A percentile compares a stretch with the other conserved stretches of the same genome.
Evolutionary conservation across 2,329 filamentous ascomycete species (phyloP).

Genomic region (Aspergillus fischeri): DNA sequence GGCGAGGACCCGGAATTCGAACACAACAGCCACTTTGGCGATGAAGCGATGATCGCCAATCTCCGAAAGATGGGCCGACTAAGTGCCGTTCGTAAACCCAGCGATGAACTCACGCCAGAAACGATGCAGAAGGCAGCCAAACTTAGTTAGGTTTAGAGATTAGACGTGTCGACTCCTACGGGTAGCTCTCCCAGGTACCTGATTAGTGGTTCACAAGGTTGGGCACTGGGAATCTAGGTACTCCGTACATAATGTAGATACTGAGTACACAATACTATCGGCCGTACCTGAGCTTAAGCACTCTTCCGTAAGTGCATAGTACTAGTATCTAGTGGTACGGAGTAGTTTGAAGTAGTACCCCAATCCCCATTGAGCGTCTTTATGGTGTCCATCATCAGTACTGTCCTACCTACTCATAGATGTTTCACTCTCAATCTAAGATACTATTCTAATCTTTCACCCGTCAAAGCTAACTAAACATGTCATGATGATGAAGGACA

Average conservation of each 20-base stretch:
- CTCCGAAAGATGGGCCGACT: constrained; percentile 56
- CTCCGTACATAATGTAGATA: background rate
- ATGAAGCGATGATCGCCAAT: constrained; percentile 61
- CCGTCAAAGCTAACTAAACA: background rate
- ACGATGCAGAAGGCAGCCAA: constrained; percentile 50
- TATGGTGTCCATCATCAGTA: background rate
- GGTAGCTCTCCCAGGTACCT: background rate
- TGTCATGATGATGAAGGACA: background rate
- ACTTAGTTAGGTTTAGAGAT: constrained; percentile 28
- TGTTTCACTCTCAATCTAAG: background rate
- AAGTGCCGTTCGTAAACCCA: constrained; percentile 47
- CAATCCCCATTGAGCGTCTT: background rate
- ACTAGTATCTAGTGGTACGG: background rate
- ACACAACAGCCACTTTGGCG: constrained; percentile 60
- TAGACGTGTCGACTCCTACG: constrained; percentile 1
- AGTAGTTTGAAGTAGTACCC: background rate
- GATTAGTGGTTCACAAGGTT: background rate
- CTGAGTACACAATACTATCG: background rate
- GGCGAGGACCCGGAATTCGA: constrained; percentile 80
- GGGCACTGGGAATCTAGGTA: background rate
- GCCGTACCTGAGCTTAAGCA: background rate
- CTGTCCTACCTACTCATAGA: background rate
- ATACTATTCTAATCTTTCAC: background rate
- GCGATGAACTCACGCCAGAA: constrained; percentile 51
- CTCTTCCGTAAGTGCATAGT: background rate